Evolutionary conservation across 768 basidiomycete species (phyloP), one percentile per base, ranked within the genome.

Genomic region (Tulasnella sp.): DNA sequence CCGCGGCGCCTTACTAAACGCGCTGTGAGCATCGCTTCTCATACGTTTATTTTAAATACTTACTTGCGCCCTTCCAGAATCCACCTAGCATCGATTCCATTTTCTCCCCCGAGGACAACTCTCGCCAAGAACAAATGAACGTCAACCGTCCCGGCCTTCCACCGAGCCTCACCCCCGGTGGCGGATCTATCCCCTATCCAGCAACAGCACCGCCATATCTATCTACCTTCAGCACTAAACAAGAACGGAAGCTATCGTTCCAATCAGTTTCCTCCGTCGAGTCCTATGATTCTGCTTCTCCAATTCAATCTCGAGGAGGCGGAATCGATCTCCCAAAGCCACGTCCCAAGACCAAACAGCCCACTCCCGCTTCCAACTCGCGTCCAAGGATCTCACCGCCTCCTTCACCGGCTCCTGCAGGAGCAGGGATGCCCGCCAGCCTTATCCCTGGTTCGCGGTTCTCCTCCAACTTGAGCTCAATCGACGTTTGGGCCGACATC

Each of bases 401-500:
- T 37, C 64, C 64, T 37, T 69, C 64, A 31, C 64, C 64, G 37
- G 64, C 64, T 18, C 64, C 64, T 69, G 64, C 64, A 69, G 64
- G 64, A 37, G 64, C 64, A 18, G 64, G 64, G 28, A 69, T 34
- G 16, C 64, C 64, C 31, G n/a, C 64, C 34, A 37, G 12, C 64
- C 64, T 69, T 18, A 37, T 69, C 18, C 64, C 64, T 34, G 64
- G 64, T 69, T 69, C 64, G 34, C 7, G 64, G 64, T 69, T 69
- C 64, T 69, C 64, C n/a, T 69, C 64, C 64, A 37, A 69, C 31
- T 37, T 69, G 64, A 14, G 64, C 28, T 69, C 64, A 14, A 34
- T 37, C 64, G 64, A 34, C 31, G 64, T 69, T 37, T 69, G 64
- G 64, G 64, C 64, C 31, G 64, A 69, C 64, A 69, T 69, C 64